Evolutionary conservation across 139 green algal species (phyloP), one percentile per base, ranked within the genome.

Genomic region (Chlamydomonas sphaeroides): DNA sequence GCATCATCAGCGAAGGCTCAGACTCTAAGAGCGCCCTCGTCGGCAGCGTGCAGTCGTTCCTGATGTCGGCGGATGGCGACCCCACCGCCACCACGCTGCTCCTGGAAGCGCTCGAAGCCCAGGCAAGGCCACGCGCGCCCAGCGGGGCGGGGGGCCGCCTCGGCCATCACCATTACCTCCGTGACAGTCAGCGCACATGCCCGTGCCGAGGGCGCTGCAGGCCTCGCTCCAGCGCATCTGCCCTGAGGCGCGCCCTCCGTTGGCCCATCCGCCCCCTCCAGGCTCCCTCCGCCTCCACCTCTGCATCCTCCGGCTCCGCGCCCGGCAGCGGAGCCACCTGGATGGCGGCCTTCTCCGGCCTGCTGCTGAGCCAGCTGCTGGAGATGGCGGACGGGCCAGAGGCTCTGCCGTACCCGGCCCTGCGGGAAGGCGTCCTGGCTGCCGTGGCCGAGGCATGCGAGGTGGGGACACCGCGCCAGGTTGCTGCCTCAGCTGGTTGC

Each of bases 81-180:
- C 72, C 82, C 30, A 87, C 82, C 4, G 51, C 67, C 30, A 84
- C 73, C 38, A 87, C 49, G 17, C 36, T 87, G 28, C 73, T 87
- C 51, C 82, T 87, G 63, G 82, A 87, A 25, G 38, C 73, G 15
- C 32, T 87, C 38, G 82, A 87, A 5, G 6, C 36, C 10, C 82
- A 84, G 73, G 82, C 76, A 33, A 14, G n/a, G n/a, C n/a, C n/a
- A n/a, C n/a, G n/a, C n/a, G n/a, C n/a, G n/a, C n/a, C n/a, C n/a
- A n/a, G n/a, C n/a, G n/a, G n/a, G n/a, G n/a, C n/a, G n/a, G n/a
- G n/a, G n/a, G n/a, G n/a, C n/a, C n/a, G n/a, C n/a, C n/a, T n/a
- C n/a, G n/a, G n/a, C n/a, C n/a, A n/a, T n/a, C n/a, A n/a, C n/a
- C n/a, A n/a, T n/a, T n/a, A n/a, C n/a, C n/a, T n/a, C n/a, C n/a